Conservation (phyloP, 495 filamentous ascomycete genomes). For the Aspergillus haitiensis region DNA sequence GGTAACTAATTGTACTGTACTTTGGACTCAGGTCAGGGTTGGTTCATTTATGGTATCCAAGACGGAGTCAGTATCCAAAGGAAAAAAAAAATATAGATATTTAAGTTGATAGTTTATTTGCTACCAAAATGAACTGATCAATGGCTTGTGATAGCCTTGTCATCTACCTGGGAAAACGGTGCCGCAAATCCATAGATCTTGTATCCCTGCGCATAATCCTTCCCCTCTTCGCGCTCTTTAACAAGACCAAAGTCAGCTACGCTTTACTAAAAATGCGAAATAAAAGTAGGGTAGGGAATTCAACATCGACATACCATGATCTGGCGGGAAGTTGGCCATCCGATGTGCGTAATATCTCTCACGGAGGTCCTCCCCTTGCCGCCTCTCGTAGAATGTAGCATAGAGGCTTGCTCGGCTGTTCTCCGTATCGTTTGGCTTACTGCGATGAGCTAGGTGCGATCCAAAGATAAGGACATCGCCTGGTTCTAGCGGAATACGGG, state of each 20-base stretch:
- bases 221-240: conserved; percentile 35
- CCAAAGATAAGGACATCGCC: conserved; percentile 46
- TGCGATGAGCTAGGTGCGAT: conserved; percentile 45
- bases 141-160: not conserved
- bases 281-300: not conserved
- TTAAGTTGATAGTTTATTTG: not conserved
- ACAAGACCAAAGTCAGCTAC: not conserved
- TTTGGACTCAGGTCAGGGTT: too few relatives aligned
- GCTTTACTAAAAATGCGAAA: not conserved
- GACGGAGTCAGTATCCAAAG: too few relatives aligned
- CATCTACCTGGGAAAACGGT: conserved; percentile 20
- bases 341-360: conserved; percentile 42
- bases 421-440: conserved; percentile 35
- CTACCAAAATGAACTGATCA: not conserved
- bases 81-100: too few relatives aligned
- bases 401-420: conserved; percentile 41
- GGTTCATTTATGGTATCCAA: too few relatives aligned
- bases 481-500: conserved; percentile 36
- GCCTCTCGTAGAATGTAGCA: conserved; percentile 42
- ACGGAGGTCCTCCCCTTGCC: conserved; percentile 39
- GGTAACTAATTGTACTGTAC: too few relatives aligned
- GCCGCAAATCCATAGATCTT: conserved; percentile 42
- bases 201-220: conserved; percentile 39
- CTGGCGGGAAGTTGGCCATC: conserved; percentile 41
- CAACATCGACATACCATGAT: conserved; percentile 29